Base-by-base conservation (phyloP, 148 eudicot genomes). In the Pouteria glomerata region DNA sequence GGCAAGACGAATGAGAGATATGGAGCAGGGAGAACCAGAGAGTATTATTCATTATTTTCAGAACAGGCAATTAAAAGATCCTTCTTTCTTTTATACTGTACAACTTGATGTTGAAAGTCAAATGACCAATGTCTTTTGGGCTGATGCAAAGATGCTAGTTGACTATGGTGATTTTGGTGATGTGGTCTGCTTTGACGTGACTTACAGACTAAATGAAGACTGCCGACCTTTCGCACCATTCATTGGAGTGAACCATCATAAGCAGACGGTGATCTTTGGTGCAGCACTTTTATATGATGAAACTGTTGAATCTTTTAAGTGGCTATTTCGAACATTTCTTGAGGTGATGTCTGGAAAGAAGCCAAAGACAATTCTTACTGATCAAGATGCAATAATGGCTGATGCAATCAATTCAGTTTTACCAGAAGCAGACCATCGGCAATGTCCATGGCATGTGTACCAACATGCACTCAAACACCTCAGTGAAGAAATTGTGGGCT, bases 291-390 rank as follows among this genome's bases (percentile, higher is more conserved):
- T 83, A 15, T 74, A 80, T 71, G 86, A 83, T 74, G 79, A 77
- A 41, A 77, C 82, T 21, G n/a, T 50, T 44, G 65, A 57, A 29
- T 65, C 78, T n/a, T 73, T 79, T 65, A 34, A 39, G 67, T 82
- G 82, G 82, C 70, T 79, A 33, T 82, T 82, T 72, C 75, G 57
- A n/a, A 82, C 79, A 8, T 82, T 79, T 68, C n/a, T 73, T 10
- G 73, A 57, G 57, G 71, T 71, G 2, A 75, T 77, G 77, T 51
- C 59, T 39, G 66, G 75, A 45, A 74, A 74, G 55, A 62, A 74
- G 56, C 86, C 86, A 57, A 74, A 66, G 63, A 83, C 86, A 29
- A 77, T 80, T 19, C 52, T 80, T 23, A 80, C 75, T 12, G 72
- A 68, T 27, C 72, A 77, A 74, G 68, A 63, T 57, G 21, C 56